Conservation (phyloP, 116 monocot genomes). For the Trichopus zeylanicus region DNA sequence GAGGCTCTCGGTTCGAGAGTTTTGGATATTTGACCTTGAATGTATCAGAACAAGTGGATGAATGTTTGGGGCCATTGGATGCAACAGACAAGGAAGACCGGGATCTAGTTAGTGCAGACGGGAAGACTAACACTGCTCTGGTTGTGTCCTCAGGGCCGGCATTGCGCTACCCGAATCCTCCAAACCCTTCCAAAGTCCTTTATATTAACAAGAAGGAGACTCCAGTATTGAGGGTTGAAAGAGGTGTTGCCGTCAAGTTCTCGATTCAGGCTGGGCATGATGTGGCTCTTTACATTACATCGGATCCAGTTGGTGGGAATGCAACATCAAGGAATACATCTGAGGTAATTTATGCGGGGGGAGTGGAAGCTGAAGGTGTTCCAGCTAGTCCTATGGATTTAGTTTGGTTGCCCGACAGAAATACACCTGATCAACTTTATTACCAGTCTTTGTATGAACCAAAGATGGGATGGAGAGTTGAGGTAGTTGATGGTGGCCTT, state of each 20-base stretch:
- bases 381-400: conserved; percentile 69
- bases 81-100: conserved; percentile 91
- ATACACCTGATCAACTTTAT: conserved; percentile 84
- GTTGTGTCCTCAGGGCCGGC: conserved; percentile 61
- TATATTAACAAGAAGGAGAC: conserved; percentile 96
- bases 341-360: conserved; percentile 77
- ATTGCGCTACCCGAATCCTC: conserved; percentile 84
- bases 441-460: conserved; percentile 72
- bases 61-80: conserved; percentile 73
- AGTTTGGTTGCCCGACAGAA: conserved; percentile 77
- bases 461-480: conserved; percentile 97
- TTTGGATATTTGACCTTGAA: conserved; percentile 65
- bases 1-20: conserved; percentile 18
- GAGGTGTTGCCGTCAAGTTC: conserved; percentile 86
- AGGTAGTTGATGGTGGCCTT: conserved; percentile 88
- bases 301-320: conserved; percentile 91
- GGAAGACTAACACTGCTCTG: conserved; percentile 72
- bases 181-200: conserved; percentile 71
- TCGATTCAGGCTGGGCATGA: conserved; percentile 92
- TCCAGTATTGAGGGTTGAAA: conserved; percentile 71
- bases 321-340: conserved; percentile 55
- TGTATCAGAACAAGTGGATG: conserved; percentile 39
- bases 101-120: conserved; percentile 62
- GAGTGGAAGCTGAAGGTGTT: conserved; percentile 61
- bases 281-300: conserved; percentile 81